These are phyloP conservation scores for Pistacia atlantica DNA, from an alignment of 345 rosid genomes.

Conservation along the genomic window DNA sequence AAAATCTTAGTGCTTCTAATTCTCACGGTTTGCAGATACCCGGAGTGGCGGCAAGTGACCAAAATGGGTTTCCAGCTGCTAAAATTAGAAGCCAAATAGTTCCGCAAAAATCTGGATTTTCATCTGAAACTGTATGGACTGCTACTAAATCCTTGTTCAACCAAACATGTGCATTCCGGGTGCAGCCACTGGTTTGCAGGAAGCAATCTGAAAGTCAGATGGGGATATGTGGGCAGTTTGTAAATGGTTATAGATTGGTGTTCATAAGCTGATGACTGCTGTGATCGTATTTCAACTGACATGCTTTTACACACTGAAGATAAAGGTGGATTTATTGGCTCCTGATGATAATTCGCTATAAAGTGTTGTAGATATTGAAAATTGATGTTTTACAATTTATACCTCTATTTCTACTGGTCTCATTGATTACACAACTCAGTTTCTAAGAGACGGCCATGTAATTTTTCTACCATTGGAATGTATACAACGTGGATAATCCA, in stretches of 20 bases:
- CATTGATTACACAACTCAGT: constrained; percentile 5
- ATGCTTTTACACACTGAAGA: background rate
- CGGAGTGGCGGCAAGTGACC: constrained; percentile 24
- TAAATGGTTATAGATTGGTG: constrained; percentile 26
- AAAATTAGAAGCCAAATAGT: constrained; percentile 38
- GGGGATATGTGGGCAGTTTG: constrained; percentile 26
- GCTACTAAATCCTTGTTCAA: constrained; percentile 25
- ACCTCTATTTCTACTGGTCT: constrained; percentile 12
- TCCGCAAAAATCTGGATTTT: constrained; percentile 18
- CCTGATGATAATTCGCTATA: background rate
- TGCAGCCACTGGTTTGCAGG: constrained; percentile 40
- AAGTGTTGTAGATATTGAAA: constrained; percentile 16
- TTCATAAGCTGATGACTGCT: constrained; percentile 19
- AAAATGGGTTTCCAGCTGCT: constrained; percentile 31
- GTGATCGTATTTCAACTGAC: background rate
- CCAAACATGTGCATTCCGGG: constrained; percentile 22
- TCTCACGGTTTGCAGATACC: constrained; percentile 32
- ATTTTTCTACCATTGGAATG: background rate
- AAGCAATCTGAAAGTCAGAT: constrained; percentile 35
- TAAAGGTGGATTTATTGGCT: constrained; percentile 1
- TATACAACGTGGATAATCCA: background rate
- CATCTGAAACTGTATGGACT: constrained; percentile 24
- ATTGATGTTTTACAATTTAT: background rate
- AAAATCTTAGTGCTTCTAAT: constrained; percentile 32
- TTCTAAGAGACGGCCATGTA: background rate